Percentiles rank a stretch among this genome's conserved stretches.
Conservation (phyloP, 371 early-diverging fungal species). For the Mortierella sp. region DNA sequence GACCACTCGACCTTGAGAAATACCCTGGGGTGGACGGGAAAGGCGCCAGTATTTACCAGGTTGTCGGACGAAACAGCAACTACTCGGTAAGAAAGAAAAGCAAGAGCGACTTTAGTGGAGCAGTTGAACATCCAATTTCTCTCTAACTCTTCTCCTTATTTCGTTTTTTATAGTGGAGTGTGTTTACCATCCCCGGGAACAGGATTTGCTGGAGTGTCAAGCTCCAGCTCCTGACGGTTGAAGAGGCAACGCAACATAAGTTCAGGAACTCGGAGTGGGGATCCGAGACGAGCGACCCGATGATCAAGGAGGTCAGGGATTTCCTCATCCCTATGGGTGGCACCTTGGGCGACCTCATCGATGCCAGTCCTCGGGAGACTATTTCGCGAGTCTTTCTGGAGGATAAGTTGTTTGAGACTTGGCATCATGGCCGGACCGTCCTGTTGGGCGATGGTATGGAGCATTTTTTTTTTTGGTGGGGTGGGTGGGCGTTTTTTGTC, state of each 20-base stretch:
- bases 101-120: no score
- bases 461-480: not conserved
- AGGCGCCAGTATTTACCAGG: not conserved
- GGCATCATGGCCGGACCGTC: conserved; percentile 15
- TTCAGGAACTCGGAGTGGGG: conserved; percentile 21
- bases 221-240: not conserved
- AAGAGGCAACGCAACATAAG: not conserved
- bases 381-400: conserved; percentile 19
- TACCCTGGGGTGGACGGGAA: not conserved
- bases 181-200: conserved; percentile 12
- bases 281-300: conserved; percentile 13
- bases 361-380: conserved; percentile 16
- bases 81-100: not conserved
- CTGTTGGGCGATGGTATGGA: conserved; percentile 13
- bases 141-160: no score
- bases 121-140: not conserved
- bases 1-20: not conserved
- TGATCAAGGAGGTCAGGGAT: conserved; percentile 21
- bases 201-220: conserved; percentile 12
- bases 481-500: not conserved
- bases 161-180: conserved; percentile 18
- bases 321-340: conserved; percentile 10
- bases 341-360: conserved; percentile 16
- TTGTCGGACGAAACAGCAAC: not conserved
- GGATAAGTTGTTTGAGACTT: conserved; percentile 16